Evolutionary conservation across 2,329 filamentous ascomycete genomes (phyloP).

Genomic region (Hypoxylon sp.): DNA sequence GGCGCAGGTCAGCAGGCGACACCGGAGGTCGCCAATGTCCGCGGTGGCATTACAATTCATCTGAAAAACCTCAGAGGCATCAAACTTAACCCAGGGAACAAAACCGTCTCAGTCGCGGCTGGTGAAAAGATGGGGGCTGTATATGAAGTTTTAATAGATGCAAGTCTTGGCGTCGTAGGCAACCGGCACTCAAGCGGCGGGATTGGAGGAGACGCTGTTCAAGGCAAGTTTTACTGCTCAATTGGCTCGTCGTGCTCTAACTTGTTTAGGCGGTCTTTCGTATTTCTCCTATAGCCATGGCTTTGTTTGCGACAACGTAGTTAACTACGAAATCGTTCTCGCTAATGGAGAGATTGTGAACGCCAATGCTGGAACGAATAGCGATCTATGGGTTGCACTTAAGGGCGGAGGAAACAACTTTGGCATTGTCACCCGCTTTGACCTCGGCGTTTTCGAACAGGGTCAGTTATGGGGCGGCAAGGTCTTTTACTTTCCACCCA

Average conservation of each 20-base stretch:
- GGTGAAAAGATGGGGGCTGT: conserved; percentile 32
- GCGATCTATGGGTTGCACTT: conserved; percentile 51
- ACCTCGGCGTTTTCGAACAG: conserved; percentile 43
- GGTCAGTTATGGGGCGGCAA: conserved; percentile 54
- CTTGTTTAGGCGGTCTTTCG: conserved; percentile 28
- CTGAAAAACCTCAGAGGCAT: conserved; percentile 29
- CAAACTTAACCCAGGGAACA: conserved; percentile 18
- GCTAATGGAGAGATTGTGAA: conserved; percentile 57
- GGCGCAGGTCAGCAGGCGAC: conserved; percentile 32
- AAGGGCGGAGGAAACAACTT: conserved; percentile 54
- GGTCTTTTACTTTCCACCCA: conserved; percentile 43
- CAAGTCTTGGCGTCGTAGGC: conserved; percentile 38
- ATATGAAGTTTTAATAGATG: conserved; percentile 35
- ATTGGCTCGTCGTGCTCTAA: conserved; percentile 2
- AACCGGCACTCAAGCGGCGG: conserved; percentile 40
- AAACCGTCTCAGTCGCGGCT: conserved; percentile 22
- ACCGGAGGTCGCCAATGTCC: conserved; percentile 26
- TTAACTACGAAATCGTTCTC: conserved; percentile 56
- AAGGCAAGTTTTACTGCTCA: conserved; percentile 26
- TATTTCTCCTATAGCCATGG: conserved; percentile 36
- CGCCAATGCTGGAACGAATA: conserved; percentile 53
- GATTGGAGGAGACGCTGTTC: conserved; percentile 40
- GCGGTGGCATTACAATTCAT: conserved; percentile 30
- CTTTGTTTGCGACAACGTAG: conserved; percentile 41
- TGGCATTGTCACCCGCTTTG: conserved; percentile 53